Evolutionary conservation across 345 rosid genomes (phyloP), one percentile per base, ranked within the genome.

Genomic region (Reutealis trisperma): DNA sequence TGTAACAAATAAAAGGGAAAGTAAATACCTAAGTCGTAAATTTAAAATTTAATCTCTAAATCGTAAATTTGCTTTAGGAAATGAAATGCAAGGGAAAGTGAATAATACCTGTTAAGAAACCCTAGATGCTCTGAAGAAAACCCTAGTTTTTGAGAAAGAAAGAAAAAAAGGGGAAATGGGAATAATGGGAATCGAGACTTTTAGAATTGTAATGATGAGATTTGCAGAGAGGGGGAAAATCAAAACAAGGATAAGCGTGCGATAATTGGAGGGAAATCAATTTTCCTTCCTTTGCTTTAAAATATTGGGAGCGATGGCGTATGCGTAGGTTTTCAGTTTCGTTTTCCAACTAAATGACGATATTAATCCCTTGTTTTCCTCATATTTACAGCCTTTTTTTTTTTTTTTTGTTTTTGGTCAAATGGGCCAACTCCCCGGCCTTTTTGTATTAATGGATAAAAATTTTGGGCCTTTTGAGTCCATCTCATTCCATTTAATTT

Each of bases 231-330:
- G 68, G 73, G 66, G 41, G 5, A 37, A 37, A 27, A 27, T 27
- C 30, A 27, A 27, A 27, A 27, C 1, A 25, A 10, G 22, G 37
- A 60, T 51, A 55, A 30, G 63, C 16, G 71, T 8, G 77, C 66
- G 69, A 57, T 67, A 82, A 67, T 74, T 82, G 82, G 87, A 82
- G 85, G 87, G 87, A 82, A 82, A 82, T 73, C 59, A 27, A 2
- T 22, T 62, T 30, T 70, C 25, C 3, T 6, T 7, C 44, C 16
- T 52, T 52, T 1, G 52, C 47, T 52, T 44, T 25, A 64, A 83
- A 68, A 61, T 24, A 42, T 22, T 30, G 59, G 21, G 41, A 47
- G 74, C 25, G 9, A 22, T n/a, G 21, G 80, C 70, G 70, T 64
- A 30, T 25, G 80, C 70, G 70, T 64, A 30, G 49, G 75, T 71